Conservation (phyloP, 1,284 basidiomycete species). For the Marasmius fiardii region DNA sequence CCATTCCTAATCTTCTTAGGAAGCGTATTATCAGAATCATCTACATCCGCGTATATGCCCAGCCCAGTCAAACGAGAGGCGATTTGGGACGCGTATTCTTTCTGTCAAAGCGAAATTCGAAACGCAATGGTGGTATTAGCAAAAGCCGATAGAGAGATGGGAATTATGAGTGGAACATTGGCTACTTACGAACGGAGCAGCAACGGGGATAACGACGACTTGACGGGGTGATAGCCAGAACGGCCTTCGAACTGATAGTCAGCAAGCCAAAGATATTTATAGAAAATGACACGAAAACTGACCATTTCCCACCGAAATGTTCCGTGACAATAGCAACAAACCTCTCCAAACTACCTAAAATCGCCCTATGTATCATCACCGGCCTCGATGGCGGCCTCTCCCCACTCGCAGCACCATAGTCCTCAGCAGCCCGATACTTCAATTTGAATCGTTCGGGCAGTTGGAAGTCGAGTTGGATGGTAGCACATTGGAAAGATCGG, state of each 20-base stretch:
- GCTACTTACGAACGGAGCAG: constrained; percentile 73
- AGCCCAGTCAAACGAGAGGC: constrained; percentile 63
- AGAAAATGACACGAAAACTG: constrained; percentile 23
- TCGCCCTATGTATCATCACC: constrained; percentile 98
- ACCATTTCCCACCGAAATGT: constrained; percentile 98
- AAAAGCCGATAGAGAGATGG: too few species aligned
- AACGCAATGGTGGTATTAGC: too few species aligned
- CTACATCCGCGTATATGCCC: constrained; percentile 89
- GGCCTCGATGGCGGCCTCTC: constrained; percentile 72
- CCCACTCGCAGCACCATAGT: constrained; percentile 49
- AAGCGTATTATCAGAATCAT: constrained; percentile 90
- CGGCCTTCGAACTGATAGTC: constrained; percentile 51
- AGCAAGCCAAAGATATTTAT: constrained; percentile 1
- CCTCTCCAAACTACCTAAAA: constrained; percentile 91
- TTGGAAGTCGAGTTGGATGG: constrained; percentile 99
- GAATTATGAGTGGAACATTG: too few species aligned
- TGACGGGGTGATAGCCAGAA: constrained; percentile 98
- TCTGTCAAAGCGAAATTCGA: too few species aligned
- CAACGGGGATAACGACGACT: constrained; percentile 92
- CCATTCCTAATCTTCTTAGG: constrained; percentile 96
- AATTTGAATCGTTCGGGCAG: constrained; percentile 98
- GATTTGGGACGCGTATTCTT: constrained; percentile 88
- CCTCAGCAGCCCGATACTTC: constrained; percentile 81
- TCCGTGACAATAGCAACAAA: constrained; percentile 98
- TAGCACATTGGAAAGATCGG: constrained; percentile 97